Conservation (phyloP, 2,329 filamentous ascomycete species). For the Aspergillus sp. region DNA sequence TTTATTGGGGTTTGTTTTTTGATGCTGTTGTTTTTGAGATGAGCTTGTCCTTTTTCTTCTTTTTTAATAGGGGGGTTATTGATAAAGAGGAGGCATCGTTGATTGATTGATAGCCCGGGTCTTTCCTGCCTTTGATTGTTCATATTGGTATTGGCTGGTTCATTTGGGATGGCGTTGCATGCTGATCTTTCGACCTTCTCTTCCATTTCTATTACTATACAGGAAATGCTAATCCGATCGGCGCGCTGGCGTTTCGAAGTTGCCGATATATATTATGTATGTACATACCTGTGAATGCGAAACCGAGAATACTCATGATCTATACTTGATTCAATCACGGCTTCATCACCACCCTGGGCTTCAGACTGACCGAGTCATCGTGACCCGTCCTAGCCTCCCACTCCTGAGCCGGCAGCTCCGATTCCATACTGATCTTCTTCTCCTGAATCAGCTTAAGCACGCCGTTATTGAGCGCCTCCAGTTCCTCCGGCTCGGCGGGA, state of each 20-base stretch:
- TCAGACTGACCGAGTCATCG: conserved; percentile 6
- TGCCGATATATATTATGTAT: conserved; percentile 17
- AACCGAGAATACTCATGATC: background rate
- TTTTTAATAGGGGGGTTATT: background rate
- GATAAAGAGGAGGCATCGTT: background rate
- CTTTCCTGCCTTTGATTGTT: background rate
- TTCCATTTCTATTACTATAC: conserved; percentile 10
- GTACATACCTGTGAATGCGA: conserved; percentile 7
- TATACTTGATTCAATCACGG: background rate
- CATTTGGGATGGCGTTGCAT: conserved; percentile 12
- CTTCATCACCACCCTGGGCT: conserved; percentile 21
- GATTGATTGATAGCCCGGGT: background rate
- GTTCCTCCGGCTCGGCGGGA: conserved; percentile 41
- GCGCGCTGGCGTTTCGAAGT: conserved; percentile 2
- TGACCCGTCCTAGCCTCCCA: conserved; percentile 14
- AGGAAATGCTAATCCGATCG: conserved; percentile 14
- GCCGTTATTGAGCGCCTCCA: conserved; percentile 44
- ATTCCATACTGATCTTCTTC: conserved; percentile 28
- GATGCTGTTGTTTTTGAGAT: conserved; percentile 77
- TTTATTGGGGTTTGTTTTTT: conserved; percentile 94
- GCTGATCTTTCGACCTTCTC: background rate
- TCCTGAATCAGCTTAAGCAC: conserved; percentile 44
- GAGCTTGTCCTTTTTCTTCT: conserved; percentile 22
- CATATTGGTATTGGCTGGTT: conserved; percentile 2
- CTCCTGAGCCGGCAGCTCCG: conserved; percentile 20